A percentile compares a stretch with the other conserved stretches of the same genome.
These are phyloP conservation scores for Pilasporangium apinafurcum DNA, from an alignment of 352 stramenopile species.

Conservation along the genomic window DNA sequence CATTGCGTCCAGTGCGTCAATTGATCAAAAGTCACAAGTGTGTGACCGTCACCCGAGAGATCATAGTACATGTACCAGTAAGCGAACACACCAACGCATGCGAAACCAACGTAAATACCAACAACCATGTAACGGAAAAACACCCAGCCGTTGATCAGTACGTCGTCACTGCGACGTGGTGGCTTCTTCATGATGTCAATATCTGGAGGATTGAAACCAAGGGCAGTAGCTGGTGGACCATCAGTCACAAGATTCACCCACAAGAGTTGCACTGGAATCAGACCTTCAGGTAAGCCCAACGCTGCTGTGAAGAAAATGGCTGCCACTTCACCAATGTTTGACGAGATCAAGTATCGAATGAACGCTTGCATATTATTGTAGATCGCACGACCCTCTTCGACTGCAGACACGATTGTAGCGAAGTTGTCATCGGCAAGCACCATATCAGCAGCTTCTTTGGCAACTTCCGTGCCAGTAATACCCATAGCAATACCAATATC, in stretches of 20 bases:
- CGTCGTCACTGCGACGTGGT: conserved; percentile 93
- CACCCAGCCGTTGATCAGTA: conserved; percentile 97
- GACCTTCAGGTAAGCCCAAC: conserved; percentile 93
- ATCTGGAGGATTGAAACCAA: conserved; percentile 98
- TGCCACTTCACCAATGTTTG: conserved; percentile 99
- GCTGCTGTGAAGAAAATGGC: conserved; percentile 98
- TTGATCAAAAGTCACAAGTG: conserved; percentile 86
- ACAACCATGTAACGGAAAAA: conserved; percentile 97
- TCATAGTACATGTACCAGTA: conserved; percentile 94
- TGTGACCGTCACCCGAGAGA: conserved; percentile 87
- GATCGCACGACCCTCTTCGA: conserved; percentile 84
- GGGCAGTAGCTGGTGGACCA: conserved; percentile 95
- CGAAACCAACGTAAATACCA: conserved; percentile 91
- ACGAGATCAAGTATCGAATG: conserved; percentile 99
- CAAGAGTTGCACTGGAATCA: conserved; percentile 98
- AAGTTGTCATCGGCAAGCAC: conserved; percentile 99
- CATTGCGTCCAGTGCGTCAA: conserved; percentile 90
- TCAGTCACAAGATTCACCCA: conserved; percentile 99
- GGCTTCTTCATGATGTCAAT: conserved; percentile 96
- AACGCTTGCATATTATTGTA: conserved; percentile 99
- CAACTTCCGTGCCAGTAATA: conserved; percentile 96
- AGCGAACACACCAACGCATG: conserved; percentile 89
- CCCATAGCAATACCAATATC: conserved; percentile 99
- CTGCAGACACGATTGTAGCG: conserved; percentile 94
- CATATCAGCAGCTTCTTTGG: conserved; percentile 98